These are phyloP conservation scores for Tuber indicum DNA, from an alignment of 495 filamentous ascomycete species.

Conservation along the genomic window DNA sequence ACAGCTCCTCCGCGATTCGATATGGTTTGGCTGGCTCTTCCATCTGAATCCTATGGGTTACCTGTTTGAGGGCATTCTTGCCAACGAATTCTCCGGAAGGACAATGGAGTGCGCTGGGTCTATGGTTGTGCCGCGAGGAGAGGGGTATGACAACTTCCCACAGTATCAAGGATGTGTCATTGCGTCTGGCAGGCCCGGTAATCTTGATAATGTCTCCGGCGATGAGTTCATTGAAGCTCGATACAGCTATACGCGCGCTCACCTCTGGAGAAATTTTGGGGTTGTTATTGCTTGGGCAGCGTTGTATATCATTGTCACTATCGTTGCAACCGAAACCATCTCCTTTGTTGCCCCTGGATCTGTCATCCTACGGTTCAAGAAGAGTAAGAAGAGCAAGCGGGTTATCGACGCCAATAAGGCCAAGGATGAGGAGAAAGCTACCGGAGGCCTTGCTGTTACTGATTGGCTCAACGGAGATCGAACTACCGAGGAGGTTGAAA, in stretches of 20 bases:
- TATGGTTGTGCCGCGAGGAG: slow-evolving; percentile 54
- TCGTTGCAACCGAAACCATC: slow-evolving; percentile 59
- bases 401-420: slow-evolving; percentile 19
- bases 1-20: slow-evolving; percentile 42
- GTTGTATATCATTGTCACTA: slow-evolving; percentile 61
- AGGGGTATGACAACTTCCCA: slow-evolving; percentile 44
- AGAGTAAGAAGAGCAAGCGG: slow-evolving; percentile 43
- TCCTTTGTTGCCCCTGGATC: slow-evolving; percentile 46
- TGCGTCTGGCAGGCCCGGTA: slow-evolving; percentile 47
- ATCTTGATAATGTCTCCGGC: slow-evolving; percentile 48
- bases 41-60: slow-evolving; percentile 54
- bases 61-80: slow-evolving; percentile 49
- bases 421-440: slow-evolving; percentile 41
- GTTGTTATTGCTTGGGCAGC: slow-evolving; percentile 63
- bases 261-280: slow-evolving; percentile 75
- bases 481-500: slow-evolving; percentile 31
- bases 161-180: slow-evolving; percentile 58
- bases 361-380: slow-evolving; percentile 40
- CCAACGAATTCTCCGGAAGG: slow-evolving; percentile 36
- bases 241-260: slow-evolving; percentile 55
- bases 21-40: slow-evolving; percentile 57
- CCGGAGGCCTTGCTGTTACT: slow-evolving; percentile 20
- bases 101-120: slow-evolving; percentile 55
- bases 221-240: slow-evolving; percentile 51
- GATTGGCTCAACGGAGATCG: slow-evolving; percentile 21